These are phyloP conservation scores for Bocquillonia castaneifolia DNA, from an alignment of 441 rosid genomes.

Conservation along the genomic window DNA sequence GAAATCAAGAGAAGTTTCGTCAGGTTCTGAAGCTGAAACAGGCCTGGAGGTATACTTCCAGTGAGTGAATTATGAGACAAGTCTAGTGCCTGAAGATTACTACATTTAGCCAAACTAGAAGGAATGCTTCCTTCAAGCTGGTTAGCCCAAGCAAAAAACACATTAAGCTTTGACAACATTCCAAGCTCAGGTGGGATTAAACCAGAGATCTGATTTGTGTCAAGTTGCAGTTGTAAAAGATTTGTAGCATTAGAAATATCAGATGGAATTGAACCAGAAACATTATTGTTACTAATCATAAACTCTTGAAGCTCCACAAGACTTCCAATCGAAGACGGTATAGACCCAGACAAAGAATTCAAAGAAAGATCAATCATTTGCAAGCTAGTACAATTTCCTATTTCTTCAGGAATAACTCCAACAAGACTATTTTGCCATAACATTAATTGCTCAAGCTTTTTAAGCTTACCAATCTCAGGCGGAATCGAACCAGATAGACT, in stretches of 20 bases:
- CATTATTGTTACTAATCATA: constrained; percentile 81
- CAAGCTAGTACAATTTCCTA: constrained; percentile 70
- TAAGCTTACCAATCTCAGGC: constrained; percentile 59
- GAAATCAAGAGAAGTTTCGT: constrained; percentile 77
- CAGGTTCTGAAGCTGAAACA: constrained; percentile 76
- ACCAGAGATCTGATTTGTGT: constrained; percentile 79
- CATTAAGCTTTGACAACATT: constrained; percentile 49
- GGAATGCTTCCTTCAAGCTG: constrained; percentile 96
- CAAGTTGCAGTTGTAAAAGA: constrained; percentile 75
- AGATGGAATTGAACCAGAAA: constrained; percentile 80
- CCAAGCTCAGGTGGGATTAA: constrained; percentile 78
- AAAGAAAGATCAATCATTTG: constrained; percentile 71
- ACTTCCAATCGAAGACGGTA: constrained; percentile 61
- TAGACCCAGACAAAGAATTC: constrained; percentile 69
- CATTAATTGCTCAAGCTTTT: constrained; percentile 61
- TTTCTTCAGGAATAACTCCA: constrained; percentile 81
- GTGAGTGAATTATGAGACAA: constrained; percentile 82
- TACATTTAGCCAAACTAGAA: constrained; percentile 54
- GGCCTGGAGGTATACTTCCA: constrained; percentile 68
- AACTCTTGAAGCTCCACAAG: constrained; percentile 68
- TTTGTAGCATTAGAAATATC: constrained; percentile 56
- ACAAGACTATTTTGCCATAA: constrained; percentile 78
- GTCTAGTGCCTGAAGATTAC: constrained; percentile 75
- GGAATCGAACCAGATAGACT: constrained; percentile 83
- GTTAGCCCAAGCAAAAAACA: constrained; percentile 91